These are phyloP conservation scores for Colletotrichum chrysophilum DNA, from an alignment of 2,329 filamentous ascomycete genomes.

Conservation along the genomic window DNA sequence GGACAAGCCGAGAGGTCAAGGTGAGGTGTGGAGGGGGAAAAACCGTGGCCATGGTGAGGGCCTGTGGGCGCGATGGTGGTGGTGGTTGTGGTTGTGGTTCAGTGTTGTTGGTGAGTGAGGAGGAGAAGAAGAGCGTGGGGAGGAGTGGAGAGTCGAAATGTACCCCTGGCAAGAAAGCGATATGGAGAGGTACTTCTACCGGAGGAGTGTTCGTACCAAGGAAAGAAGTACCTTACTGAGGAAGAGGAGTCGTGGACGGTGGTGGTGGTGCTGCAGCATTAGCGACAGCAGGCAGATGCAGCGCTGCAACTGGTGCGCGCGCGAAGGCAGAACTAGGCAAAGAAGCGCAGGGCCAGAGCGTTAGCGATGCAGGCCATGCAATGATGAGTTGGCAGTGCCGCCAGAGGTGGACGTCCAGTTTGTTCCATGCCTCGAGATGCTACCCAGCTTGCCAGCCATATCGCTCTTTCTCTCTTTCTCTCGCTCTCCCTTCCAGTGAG, in stretches of 20 bases:
- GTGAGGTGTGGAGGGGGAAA: background rate
- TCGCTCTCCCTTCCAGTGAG: background rate
- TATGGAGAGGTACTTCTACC: background rate
- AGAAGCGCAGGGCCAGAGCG: conserved; percentile 44
- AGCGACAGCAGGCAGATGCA: conserved; percentile 6
- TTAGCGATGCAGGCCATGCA: conserved; percentile 70
- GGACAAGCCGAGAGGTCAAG: background rate
- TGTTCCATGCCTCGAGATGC: background rate
- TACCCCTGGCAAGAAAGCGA: background rate
- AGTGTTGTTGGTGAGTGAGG: background rate
- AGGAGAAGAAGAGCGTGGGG: background rate
- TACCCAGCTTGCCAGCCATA: background rate
- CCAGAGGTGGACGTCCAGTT: background rate
- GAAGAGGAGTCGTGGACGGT: background rate
- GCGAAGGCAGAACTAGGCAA: conserved; percentile 45
- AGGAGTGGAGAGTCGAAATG: background rate
- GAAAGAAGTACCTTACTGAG: background rate
- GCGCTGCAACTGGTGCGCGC: conserved; percentile 24
- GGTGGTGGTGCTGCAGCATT: background rate
- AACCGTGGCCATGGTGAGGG: background rate
- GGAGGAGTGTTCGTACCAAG: background rate
- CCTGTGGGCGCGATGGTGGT: background rate
- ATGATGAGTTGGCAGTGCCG: conserved; percentile 78
- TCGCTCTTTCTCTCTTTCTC: background rate
- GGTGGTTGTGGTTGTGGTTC: background rate